Evolutionary conservation across 2,329 filamentous ascomycete genomes (phyloP).

Genomic region (Neoscytalidium dimidiatum): DNA sequence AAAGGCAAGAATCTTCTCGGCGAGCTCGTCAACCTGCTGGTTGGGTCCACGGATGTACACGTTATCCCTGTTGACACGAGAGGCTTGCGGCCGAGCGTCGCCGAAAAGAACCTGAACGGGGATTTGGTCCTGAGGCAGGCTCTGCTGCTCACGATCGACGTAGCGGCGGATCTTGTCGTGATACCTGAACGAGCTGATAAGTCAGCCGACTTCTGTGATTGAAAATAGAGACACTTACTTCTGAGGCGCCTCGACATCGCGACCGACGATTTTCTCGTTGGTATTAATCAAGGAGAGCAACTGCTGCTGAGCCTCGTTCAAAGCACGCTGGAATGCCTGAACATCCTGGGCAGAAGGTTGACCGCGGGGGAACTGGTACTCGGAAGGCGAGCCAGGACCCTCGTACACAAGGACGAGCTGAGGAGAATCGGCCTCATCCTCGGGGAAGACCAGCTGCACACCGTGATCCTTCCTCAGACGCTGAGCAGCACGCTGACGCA

Average conservation of each 20-base stretch:
- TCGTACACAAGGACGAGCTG: constrained; percentile 76
- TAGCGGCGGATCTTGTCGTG: constrained; percentile 65
- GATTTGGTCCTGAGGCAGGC: constrained; percentile 50
- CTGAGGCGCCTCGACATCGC: constrained; percentile 55
- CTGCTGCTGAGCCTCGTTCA: constrained; percentile 61
- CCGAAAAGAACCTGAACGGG: constrained; percentile 59
- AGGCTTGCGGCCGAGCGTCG: constrained; percentile 46
- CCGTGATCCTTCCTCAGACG: constrained; percentile 68
- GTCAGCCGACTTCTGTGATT: background rate
- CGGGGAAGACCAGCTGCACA: constrained; percentile 73
- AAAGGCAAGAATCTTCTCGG: constrained; percentile 73
- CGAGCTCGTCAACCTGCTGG: constrained; percentile 70
- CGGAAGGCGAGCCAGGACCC: constrained; percentile 55
- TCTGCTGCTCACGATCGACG: constrained; percentile 58
- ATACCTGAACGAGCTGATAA: constrained; percentile 41
- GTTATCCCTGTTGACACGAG: constrained; percentile 51
- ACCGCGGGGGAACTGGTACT: constrained; percentile 58
- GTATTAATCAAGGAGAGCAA: constrained; percentile 56
- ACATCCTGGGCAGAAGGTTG: constrained; percentile 58
- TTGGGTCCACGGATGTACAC: constrained; percentile 77
- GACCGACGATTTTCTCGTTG: constrained; percentile 57
- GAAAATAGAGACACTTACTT: constrained; percentile 39
- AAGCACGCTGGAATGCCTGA: constrained; percentile 57
- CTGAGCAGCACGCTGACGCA: constrained; percentile 65
- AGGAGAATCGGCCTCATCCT: constrained; percentile 58